Percentiles rank a stretch among this genome's conserved stretches.
These are phyloP conservation scores for Podila clonocystis DNA, from an alignment of 192 early-diverging fungal genomes.

Conservation along the genomic window DNA sequence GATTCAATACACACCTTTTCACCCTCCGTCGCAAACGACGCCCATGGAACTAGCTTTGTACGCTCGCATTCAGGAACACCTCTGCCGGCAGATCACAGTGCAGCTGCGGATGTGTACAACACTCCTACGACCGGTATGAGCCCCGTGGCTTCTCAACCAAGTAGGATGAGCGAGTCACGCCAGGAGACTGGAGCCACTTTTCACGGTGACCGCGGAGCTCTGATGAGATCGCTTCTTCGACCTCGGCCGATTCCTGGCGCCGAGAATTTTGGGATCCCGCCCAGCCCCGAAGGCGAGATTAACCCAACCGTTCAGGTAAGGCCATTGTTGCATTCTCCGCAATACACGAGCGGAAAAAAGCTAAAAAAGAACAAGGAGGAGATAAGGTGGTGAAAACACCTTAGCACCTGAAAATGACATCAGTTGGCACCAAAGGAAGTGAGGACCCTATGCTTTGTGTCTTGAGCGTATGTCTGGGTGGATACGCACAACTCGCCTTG, in stretches of 20 bases:
- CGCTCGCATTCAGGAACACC: slow-evolving; percentile 43
- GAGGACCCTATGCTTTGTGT: no score
- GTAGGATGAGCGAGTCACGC: background rate
- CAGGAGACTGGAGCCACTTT: background rate
- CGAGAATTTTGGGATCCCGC: slow-evolving; percentile 68
- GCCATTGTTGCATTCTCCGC: background rate
- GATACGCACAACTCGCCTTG: no score
- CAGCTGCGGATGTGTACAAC: slow-evolving; percentile 35
- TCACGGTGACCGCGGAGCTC: slow-evolving; percentile 1
- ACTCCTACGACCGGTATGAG: slow-evolving; percentile 41
- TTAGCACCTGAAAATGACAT: no score
- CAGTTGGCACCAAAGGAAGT: no score
- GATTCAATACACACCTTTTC: background rate
- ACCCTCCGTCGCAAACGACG: background rate
- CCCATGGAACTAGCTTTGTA: slow-evolving; percentile 4
- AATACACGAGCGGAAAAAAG: background rate
- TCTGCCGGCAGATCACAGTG: slow-evolving; percentile 44
- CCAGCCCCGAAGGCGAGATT: slow-evolving; percentile 62
- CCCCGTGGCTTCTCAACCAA: slow-evolving; percentile 6
- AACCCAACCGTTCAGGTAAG: slow-evolving; percentile 72
- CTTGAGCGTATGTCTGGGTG: no score
- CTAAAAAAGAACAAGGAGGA: no score
- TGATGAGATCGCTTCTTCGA: slow-evolving; percentile 49
- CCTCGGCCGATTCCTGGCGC: slow-evolving; percentile 60
- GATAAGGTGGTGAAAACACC: no score